A percentile compares a stretch with the other conserved stretches of the same genome.
Evolutionary conservation across 169 alveolate genomes (phyloP).

Genomic region (Nephromyces sp.): DNA sequence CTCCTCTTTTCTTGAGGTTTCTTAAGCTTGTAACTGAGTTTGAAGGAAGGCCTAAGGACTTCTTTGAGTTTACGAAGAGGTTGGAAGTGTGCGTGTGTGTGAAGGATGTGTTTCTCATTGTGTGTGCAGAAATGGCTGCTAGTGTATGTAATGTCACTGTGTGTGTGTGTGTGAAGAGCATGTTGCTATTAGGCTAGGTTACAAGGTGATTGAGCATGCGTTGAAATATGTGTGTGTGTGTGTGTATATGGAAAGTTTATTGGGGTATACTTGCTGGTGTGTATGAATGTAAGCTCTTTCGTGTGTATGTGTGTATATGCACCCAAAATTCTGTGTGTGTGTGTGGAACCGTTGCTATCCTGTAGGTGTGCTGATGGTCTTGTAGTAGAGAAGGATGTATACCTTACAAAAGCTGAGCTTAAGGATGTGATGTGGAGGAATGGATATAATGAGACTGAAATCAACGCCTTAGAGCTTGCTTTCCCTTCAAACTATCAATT

Average conservation of each 20-base stretch:
- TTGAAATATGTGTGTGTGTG: too few species aligned
- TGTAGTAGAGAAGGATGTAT: constrained; percentile 70
- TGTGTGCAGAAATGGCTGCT: too few species aligned
- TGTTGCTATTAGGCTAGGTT: too few species aligned
- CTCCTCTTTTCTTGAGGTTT: constrained; percentile 63
- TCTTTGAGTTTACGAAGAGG: constrained; percentile 64
- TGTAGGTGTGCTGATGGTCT: constrained; percentile 68
- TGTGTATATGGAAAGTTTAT: too few species aligned
- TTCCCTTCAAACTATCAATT: constrained; percentile 65
- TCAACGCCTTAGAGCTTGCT: constrained; percentile 66
- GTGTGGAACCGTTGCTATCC: background rate
- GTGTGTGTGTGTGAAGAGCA: too few species aligned
- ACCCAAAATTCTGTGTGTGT: background rate
- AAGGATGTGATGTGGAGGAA: constrained; percentile 65
- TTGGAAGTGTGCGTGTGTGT: too few species aligned
- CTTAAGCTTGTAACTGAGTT: constrained; percentile 62
- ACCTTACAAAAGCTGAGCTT: constrained; percentile 62
- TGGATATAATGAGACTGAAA: constrained; percentile 63
- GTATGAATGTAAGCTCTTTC: too few species aligned
- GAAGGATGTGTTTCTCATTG: too few species aligned
- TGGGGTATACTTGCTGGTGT: too few species aligned
- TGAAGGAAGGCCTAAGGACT: constrained; percentile 59
- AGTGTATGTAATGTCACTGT: too few species aligned
- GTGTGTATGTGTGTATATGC: background rate
- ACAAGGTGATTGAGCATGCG: too few species aligned